Base-by-base conservation (phyloP, 1,139 yeast species). In the Pichia sp. region DNA sequence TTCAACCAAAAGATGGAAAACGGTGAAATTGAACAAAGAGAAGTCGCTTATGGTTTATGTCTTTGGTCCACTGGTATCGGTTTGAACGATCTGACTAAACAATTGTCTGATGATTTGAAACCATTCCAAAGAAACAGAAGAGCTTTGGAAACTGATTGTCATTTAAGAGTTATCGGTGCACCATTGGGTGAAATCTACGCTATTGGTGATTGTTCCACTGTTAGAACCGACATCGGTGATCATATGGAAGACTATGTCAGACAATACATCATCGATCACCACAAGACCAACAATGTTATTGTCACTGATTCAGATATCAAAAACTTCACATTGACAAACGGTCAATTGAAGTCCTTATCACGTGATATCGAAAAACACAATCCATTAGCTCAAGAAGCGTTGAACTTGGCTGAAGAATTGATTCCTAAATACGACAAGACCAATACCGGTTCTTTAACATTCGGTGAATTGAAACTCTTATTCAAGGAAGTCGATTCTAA, bases 31-130 rank as follows among this genome's bases (percentile, higher is more conserved):
- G 71, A 68, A 45, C 58, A 68, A 39, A 76, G 73, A 59, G 75
- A 75, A 49, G 62, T 81, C 42, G 81, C 84, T 27, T 79, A 71
- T 50, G 87, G 87, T 11, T 60, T 80, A 38, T 80, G 85, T 58
- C 61, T 81, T 38, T 81, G 87, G 87, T 80, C 86, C 1, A 81
- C 86, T 0, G 87, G 87, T 50, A 83, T 81, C 35, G 77, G 82
- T 4, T 80, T 77, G 55, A 75, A 79, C 44, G 82, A 81, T 4
- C 60, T 81, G 44, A 79, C 84, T 11, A 71, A 73, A 57, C 70
- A 69, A 34, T 67, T 81, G 36, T 79, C 73, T 40, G 60, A 67
- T 22, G 60, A 67, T 12, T 65, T 81, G 38, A 62, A 70, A 10
- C 67, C 64, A 1, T 58, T 64, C 34, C 86, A 81, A 63, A 69